These are phyloP conservation scores for Trichophyton schoenleinii DNA, from an alignment of 2,329 filamentous ascomycete species.

Conservation along the genomic window DNA sequence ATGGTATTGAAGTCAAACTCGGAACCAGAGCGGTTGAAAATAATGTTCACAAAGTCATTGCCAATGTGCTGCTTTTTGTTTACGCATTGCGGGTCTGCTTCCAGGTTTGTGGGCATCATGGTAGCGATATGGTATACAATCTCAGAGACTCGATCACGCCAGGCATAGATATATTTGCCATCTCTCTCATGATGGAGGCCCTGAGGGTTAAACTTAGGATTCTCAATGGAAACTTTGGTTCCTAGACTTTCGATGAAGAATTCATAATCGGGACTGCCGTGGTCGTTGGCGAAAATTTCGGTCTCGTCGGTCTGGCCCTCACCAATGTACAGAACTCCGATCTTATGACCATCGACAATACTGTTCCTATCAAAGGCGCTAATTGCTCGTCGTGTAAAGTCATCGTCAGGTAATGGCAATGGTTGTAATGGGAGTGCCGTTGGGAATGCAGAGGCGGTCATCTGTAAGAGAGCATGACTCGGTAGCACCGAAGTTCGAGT, in stretches of 20 bases:
- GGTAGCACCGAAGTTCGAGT: slow-evolving; percentile 34
- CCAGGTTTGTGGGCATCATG: slow-evolving; percentile 85
- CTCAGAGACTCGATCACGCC: slow-evolving; percentile 89
- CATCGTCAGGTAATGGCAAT: slow-evolving; percentile 62
- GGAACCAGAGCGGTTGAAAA: slow-evolving; percentile 92
- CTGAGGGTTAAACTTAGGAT: slow-evolving; percentile 81
- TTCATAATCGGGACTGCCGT: slow-evolving; percentile 76
- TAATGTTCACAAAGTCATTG: slow-evolving; percentile 95
- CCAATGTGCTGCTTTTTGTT: slow-evolving; percentile 91
- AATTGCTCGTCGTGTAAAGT: slow-evolving; percentile 60
- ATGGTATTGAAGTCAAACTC: slow-evolving; percentile 86
- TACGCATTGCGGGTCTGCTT: slow-evolving; percentile 61
- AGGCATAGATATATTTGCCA: slow-evolving; percentile 80
- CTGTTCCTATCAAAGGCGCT: slow-evolving; percentile 73
- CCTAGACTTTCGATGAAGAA: slow-evolving; percentile 74
- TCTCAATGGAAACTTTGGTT: slow-evolving; percentile 65
- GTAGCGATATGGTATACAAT: slow-evolving; percentile 93
- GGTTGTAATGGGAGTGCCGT: slow-evolving; percentile 47
- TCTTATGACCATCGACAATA: slow-evolving; percentile 87
- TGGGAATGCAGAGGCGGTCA: slow-evolving; percentile 32
- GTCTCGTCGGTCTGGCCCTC: slow-evolving; percentile 70
- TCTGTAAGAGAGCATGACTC: slow-evolving; percentile 35
- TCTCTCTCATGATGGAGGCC: slow-evolving; percentile 76
- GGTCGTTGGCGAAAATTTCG: slow-evolving; percentile 76
- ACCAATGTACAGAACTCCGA: slow-evolving; percentile 86